Conservation (phyloP, 345 rosid species). For the Theobroma cacao region DNA sequence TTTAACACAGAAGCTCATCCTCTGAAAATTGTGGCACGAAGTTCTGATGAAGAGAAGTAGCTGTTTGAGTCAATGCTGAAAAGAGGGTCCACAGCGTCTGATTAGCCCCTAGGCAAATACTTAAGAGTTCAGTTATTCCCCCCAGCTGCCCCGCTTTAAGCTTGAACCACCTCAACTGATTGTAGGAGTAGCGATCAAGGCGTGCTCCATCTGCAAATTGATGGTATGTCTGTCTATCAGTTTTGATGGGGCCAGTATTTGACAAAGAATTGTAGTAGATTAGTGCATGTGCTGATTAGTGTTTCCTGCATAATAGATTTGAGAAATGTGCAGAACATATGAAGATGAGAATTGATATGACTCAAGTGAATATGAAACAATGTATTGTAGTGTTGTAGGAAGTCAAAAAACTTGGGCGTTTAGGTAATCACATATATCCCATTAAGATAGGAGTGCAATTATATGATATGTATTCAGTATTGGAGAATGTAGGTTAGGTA, state of each 20-base stretch:
- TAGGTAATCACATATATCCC: too few species aligned
- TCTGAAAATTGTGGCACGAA: slow-evolving; percentile 59
- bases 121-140: not conserved
- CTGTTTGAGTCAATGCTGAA: slow-evolving; percentile 19
- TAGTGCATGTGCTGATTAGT: not conserved
- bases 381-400: too few species aligned
- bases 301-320: not conserved
- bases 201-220: not conserved
- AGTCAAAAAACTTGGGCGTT: too few species aligned
- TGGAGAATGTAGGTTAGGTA: too few species aligned
- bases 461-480: too few species aligned
- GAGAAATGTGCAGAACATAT: too few species aligned
- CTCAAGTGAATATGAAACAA: too few species aligned
- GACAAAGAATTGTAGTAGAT: not conserved
- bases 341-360: too few species aligned
- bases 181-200: not conserved
- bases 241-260: too few species aligned
- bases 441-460: too few species aligned
- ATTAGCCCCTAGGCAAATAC: not conserved
- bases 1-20: slow-evolving; percentile 99
- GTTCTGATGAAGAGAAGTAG: slow-evolving; percentile 18
- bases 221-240: not conserved
- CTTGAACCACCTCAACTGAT: not conserved
- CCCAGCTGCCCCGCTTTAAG: not conserved
- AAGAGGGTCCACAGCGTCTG: slow-evolving; percentile 22